These are phyloP conservation scores for Eruca vesicaria DNA, from an alignment of 441 rosid species.

Conservation along the genomic window DNA sequence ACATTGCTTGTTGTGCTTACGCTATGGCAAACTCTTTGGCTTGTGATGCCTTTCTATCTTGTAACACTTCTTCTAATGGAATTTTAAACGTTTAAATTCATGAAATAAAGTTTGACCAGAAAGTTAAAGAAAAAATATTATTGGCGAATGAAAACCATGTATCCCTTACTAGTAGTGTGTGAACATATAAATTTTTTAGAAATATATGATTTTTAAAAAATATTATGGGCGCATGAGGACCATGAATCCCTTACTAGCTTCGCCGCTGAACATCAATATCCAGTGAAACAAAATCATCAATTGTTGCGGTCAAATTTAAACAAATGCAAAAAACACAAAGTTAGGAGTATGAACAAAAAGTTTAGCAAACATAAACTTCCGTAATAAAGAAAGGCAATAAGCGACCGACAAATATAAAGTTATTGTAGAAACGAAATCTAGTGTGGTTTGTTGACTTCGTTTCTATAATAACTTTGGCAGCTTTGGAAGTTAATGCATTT, in stretches of 20 bases:
- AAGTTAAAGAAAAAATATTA: too few species aligned
- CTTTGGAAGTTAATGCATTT: slow-evolving; percentile 25
- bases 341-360: background rate
- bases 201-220: too few species aligned
- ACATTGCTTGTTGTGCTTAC: too few species aligned
- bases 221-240: too few species aligned
- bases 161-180: too few species aligned
- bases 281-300: background rate
- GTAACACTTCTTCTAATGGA: too few species aligned
- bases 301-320: background rate
- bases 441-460: slow-evolving; percentile 31
- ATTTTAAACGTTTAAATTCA: too few species aligned
- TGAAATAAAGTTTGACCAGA: background rate
- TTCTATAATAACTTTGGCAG: slow-evolving; percentile 37
- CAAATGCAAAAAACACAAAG: background rate
- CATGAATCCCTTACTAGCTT: too few species aligned
- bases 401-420: slow-evolving; percentile 26
- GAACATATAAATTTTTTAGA: too few species aligned
- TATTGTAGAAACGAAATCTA: slow-evolving; percentile 35
- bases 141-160: too few species aligned
- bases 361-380: background rate
- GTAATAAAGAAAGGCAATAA: background rate
- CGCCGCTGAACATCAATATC: background rate
- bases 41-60: too few species aligned
- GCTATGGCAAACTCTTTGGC: too few species aligned